A percentile compares a stretch with the other conserved stretches of the same genome.
phyloP scores from a whole-genome alignment of 257 asterid species.

The Salvia hispanica region DNA sequence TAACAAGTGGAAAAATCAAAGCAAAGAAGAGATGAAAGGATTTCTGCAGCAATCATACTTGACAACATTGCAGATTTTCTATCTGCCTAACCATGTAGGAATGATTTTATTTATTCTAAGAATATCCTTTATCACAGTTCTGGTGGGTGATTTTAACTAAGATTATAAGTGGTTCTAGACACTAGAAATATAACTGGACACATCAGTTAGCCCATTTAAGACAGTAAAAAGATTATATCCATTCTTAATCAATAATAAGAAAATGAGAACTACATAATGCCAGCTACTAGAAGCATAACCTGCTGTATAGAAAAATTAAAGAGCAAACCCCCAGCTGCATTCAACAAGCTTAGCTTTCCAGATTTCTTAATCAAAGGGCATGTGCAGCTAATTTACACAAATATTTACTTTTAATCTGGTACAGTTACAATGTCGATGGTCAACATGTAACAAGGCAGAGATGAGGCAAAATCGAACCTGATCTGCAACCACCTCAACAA shows the following conservation, averaged over 20 bases:
- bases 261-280: conserved; percentile 3
- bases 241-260: conserved; percentile 10
- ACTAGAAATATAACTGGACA: conserved; percentile 34
- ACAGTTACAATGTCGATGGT: not conserved
- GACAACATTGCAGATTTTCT: conserved; percentile 3
- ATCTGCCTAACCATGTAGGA: conserved; percentile 4
- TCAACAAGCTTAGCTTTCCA: conserved; percentile 14
- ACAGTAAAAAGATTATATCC: conserved; percentile 10
- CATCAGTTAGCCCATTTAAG: conserved; percentile 24
- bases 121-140: conserved; percentile 11
- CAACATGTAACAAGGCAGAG: conserved; percentile 21
- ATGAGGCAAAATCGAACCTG: conserved; percentile 52
- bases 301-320: not conserved
- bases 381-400: not conserved
- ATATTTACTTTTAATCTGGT: not conserved
- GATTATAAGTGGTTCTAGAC: conserved; percentile 2
- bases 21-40: conserved; percentile 11
- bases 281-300: not conserved
- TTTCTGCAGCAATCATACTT: conserved; percentile 17
- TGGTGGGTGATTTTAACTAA: conserved; percentile 19
- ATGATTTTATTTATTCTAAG: conserved; percentile 8
- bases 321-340: not conserved
- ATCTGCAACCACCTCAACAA: conserved; percentile 97
- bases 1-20: not conserved
- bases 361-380: conserved; percentile 16